A percentile compares a stretch with the other conserved stretches of the same genome.
These are phyloP conservation scores for Streptanthus diversifolius DNA, from an alignment of 345 rosid species.

Conservation along the genomic window DNA sequence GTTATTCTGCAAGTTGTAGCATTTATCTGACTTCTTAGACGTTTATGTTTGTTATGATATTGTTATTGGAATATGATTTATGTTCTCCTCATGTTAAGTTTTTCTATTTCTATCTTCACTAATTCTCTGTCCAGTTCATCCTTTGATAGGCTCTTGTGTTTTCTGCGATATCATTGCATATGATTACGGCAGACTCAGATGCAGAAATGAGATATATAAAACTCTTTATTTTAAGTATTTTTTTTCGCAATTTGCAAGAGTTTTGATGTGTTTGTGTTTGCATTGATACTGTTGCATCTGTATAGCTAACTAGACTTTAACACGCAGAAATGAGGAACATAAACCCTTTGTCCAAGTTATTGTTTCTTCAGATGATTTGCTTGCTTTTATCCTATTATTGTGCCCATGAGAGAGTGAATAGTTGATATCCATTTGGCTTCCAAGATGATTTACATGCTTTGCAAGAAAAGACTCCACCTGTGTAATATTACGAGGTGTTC, in stretches of 20 bases:
- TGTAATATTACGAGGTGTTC: not conserved
- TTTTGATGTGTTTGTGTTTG: not conserved
- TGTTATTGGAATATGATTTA: not conserved
- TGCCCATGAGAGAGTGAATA: not conserved
- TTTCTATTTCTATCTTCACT: not conserved
- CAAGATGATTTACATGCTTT: conserved; percentile 1
- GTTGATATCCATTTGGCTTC: not conserved
- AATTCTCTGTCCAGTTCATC: not conserved
- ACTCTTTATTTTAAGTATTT: not conserved
- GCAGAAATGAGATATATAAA: not conserved
- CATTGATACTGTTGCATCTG: not conserved
- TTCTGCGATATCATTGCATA: not conserved
- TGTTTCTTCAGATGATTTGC: not conserved
- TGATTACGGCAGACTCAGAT: not conserved
- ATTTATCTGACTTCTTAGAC: not conserved
- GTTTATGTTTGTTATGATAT: not conserved
- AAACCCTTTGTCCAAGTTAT: not conserved
- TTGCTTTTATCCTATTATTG: not conserved
- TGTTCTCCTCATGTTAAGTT: not conserved
- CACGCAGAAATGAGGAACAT: not conserved
- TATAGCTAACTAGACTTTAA: not conserved
- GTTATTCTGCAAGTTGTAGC: not conserved
- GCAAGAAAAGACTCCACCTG: not conserved
- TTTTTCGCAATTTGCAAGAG: not conserved
- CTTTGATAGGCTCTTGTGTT: not conserved